Percentiles rank a stretch among this genome's conserved stretches.
Conservation (phyloP, 2,329 filamentous ascomycete species). For the Alternaria atra region DNA sequence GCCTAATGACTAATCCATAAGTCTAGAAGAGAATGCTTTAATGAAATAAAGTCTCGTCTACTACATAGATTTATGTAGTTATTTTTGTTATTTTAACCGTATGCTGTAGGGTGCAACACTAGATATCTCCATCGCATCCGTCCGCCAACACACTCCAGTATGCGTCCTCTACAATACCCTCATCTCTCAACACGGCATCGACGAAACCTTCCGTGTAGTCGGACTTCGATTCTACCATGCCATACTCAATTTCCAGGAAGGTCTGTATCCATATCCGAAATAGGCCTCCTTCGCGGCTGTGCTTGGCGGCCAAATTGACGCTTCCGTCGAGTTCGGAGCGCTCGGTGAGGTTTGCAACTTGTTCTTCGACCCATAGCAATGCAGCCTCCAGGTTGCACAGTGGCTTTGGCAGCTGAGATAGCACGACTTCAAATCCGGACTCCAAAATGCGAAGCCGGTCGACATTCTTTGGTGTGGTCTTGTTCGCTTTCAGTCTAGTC, state of each 20-base stretch:
- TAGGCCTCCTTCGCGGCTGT: constrained; percentile 13
- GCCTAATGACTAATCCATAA: neutral
- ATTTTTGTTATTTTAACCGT: neutral
- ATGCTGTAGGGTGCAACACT: neutral
- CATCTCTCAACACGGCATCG: neutral
- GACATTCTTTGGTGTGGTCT: neutral
- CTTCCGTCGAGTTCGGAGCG: neutral
- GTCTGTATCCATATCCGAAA: constrained; percentile 17
- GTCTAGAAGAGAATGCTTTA: fast-evolving
- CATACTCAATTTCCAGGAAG: constrained; percentile 15
- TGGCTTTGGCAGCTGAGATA: neutral
- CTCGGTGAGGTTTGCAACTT: neutral
- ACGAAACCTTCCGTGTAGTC: constrained; percentile 8
- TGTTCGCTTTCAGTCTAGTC: neutral
- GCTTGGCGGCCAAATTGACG: neutral
- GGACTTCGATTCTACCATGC: neutral
- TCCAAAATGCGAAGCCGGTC: neutral
- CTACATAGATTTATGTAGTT: neutral
- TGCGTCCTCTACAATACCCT: neutral
- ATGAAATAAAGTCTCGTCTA: neutral
- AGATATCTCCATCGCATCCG: neutral
- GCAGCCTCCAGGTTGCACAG: neutral
- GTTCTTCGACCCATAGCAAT: constrained; percentile 8
- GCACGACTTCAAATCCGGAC: neutral
- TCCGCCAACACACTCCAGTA: neutral